Conservation (phyloP, 2,329 filamentous ascomycete genomes). For the Fusarium brachygibbosum region DNA sequence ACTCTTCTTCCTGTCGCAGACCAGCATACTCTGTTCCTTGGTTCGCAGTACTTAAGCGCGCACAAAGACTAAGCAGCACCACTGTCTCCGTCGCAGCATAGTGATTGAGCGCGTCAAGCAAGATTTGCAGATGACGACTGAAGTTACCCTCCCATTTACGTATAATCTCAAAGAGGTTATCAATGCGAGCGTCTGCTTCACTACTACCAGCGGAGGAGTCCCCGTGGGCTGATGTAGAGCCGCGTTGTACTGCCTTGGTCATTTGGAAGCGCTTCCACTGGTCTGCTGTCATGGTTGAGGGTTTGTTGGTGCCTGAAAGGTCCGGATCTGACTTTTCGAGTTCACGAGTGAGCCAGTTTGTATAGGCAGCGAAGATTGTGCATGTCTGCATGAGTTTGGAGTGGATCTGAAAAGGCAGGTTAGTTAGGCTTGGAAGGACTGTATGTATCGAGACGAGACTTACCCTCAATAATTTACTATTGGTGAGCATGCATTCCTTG, state of each 20-base stretch:
- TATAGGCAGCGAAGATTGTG: slow-evolving; percentile 92
- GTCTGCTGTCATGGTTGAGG: slow-evolving; percentile 70
- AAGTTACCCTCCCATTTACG: slow-evolving; percentile 95
- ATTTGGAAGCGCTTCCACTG: slow-evolving; percentile 72
- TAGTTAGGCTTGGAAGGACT: slow-evolving; percentile 16
- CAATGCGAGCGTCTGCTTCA: slow-evolving; percentile 65
- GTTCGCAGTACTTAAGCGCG: slow-evolving; percentile 83
- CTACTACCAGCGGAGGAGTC: slow-evolving; percentile 55
- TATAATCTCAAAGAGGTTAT: slow-evolving; percentile 87
- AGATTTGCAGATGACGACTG: slow-evolving; percentile 88
- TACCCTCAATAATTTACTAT: slow-evolving; percentile 93
- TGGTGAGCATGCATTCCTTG: slow-evolving; percentile 99
- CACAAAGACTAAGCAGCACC: slow-evolving; percentile 89
- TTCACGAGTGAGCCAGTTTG: slow-evolving; percentile 85
- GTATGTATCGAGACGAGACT: slow-evolving; percentile 43
- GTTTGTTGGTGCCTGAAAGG: slow-evolving; percentile 71
- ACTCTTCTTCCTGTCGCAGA: slow-evolving; percentile 70
- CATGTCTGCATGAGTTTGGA: slow-evolving; percentile 97
- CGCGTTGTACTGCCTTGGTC: slow-evolving; percentile 59
- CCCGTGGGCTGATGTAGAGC: slow-evolving; percentile 50
- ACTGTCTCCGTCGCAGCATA: slow-evolving; percentile 98
- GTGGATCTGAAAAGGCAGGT: slow-evolving; percentile 76
- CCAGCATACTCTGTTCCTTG: slow-evolving; percentile 78
- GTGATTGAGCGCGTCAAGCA: slow-evolving; percentile 95
- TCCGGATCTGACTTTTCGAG: slow-evolving; percentile 88